Base-by-base conservation (phyloP, 106 monocot species). In the Platanthera guangdongensis region DNA sequence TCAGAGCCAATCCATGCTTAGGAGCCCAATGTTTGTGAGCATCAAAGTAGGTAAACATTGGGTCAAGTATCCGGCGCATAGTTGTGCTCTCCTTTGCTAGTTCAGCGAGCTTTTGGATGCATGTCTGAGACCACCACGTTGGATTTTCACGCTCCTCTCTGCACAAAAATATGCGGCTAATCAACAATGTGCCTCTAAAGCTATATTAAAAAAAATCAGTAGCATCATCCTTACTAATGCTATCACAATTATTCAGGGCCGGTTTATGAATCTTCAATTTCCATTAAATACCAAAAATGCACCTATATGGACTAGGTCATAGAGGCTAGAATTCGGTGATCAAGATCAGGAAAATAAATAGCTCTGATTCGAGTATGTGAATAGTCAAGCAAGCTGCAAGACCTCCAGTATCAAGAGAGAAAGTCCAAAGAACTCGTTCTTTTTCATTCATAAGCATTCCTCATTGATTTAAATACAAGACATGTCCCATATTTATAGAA, bases 31-130 rank as follows among this genome's bases (percentile, higher is more conserved):
- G 91, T 57, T 79, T 91, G 59, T 87, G 68, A 8, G 15, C 71
- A 47, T 97, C 97, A 76, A 97, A 97, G 79, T 86, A 97, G 49
- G 71, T 30, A 70, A 97, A 77, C 89, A 97, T 89, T 13, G 97
- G 97, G 50, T 97, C 97, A 19, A 97, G 75, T 50, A 97, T 69
- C 11, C 83, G 79, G 7, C 97, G 87, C 83, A 94, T 83, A 50
- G 93, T 97, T 51, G 90, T 87, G 77, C 87, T 94, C 76, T 94
- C 93, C 75, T 88, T 97, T 18, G 88, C 97, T 76, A 97, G 74
- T 79, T 94, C 93, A 64, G 86, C 86, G 65, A 97, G 81, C 75
- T 89, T 97, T 53, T 97, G 86, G 14, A 97, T 84, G 76, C 97
- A 97, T 73, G 89, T 91, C 39, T 88, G 86, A 18, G 97, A 85